These are phyloP conservation scores for Curvularia sp. DNA, from an alignment of 2,329 filamentous ascomycete species.

Conservation along the genomic window DNA sequence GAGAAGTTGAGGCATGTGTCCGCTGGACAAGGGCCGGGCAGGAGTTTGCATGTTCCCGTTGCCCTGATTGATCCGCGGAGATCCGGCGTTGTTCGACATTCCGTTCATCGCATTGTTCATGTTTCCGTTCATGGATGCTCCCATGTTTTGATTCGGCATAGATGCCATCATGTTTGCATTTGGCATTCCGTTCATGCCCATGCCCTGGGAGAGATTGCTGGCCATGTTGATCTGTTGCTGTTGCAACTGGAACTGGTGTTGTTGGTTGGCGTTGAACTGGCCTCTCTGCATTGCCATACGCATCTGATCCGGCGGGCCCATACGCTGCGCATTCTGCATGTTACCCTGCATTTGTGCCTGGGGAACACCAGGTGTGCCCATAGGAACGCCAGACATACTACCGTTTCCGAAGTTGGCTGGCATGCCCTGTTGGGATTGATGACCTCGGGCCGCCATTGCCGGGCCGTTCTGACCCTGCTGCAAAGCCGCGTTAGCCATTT, in stretches of 20 bases:
- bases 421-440: conserved; percentile 52
- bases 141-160: conserved; percentile 42
- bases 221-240: conserved; percentile 50
- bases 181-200: conserved; percentile 45
- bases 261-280: conserved; percentile 43
- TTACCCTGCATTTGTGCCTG: conserved; percentile 73
- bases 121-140: conserved; percentile 44
- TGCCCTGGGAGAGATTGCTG: conserved; percentile 41
- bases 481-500: conserved; percentile 39
- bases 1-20: conserved; percentile 45
- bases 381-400: conserved; percentile 60
- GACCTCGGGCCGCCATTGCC: conserved; percentile 45
- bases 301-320: conserved; percentile 55
- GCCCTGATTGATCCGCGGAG: conserved; percentile 44
- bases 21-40: conserved; percentile 40
- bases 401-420: conserved; percentile 57
- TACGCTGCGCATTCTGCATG: conserved; percentile 64
- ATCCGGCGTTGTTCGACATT: conserved; percentile 44
- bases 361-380: conserved; percentile 65
- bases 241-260: conserved; percentile 48
- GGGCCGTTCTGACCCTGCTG: conserved; percentile 41
- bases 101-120: conserved; percentile 46
- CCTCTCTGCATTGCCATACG: conserved; percentile 50
- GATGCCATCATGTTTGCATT: conserved; percentile 47
- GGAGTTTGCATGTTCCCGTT: conserved; percentile 41